These are phyloP conservation scores for Citrus australasica DNA, from an alignment of 345 rosid genomes.

Conservation along the genomic window DNA sequence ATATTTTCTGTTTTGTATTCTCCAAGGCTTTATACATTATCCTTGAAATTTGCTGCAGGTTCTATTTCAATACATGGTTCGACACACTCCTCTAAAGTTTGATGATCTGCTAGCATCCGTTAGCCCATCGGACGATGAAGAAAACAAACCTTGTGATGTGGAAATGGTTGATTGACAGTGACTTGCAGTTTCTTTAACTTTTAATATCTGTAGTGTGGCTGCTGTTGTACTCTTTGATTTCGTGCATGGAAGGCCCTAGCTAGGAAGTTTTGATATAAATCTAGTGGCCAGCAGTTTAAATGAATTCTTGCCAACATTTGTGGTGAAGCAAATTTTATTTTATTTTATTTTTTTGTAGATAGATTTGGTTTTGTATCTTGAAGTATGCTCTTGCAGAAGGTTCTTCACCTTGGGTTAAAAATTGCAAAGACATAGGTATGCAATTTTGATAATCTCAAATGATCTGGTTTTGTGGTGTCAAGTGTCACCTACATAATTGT, in stretches of 20 bases:
- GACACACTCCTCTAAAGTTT: conserved; percentile 73
- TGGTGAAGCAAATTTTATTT: too few relatives aligned
- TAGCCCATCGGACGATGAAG: conserved; percentile 42
- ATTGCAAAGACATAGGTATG: too few relatives aligned
- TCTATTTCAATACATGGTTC: conserved; percentile 69
- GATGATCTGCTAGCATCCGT: conserved; percentile 67
- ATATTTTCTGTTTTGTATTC: not conserved
- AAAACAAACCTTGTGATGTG: conserved; percentile 43
- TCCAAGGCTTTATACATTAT: not conserved
- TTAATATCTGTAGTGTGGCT: not conserved
- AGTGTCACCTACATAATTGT: too few relatives aligned
- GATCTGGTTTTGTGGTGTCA: too few relatives aligned
- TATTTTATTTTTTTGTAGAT: not conserved
- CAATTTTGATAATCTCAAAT: too few relatives aligned
- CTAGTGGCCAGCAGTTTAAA: not conserved
- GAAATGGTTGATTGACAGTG: conserved; percentile 66
- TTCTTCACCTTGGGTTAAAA: too few relatives aligned
- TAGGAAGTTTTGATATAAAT: not conserved
- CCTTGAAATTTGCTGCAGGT: conserved; percentile 45
- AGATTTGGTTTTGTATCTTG: not conserved
- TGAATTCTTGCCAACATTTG: not conserved
- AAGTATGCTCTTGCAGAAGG: too few relatives aligned
- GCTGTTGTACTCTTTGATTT: not conserved
- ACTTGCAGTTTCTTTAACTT: not conserved
- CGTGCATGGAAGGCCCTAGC: not conserved